A percentile compares a stretch with the other conserved stretches of the same genome.
These are phyloP conservation scores for Rasamsonia emersonii DNA, from an alignment of 2,329 filamentous ascomycete genomes.

Conservation along the genomic window DNA sequence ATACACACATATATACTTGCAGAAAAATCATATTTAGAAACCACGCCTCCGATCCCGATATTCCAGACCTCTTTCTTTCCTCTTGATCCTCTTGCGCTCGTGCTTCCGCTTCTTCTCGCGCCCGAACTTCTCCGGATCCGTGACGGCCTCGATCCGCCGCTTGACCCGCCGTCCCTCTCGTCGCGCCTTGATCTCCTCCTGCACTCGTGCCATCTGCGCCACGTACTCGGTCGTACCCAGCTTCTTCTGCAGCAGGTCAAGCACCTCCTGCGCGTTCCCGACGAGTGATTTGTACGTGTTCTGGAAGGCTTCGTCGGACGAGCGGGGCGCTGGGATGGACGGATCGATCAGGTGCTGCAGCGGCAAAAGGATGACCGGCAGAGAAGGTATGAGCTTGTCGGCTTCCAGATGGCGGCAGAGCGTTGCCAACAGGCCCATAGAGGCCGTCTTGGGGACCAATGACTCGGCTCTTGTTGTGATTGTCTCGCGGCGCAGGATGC, in stretches of 20 bases:
- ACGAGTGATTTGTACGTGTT: conserved; percentile 62
- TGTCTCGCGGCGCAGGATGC: conserved; percentile 68
- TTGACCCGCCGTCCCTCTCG: conserved; percentile 70
- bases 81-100: conserved; percentile 73
- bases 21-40: conserved; percentile 41
- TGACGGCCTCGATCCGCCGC: conserved; percentile 79
- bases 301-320: conserved; percentile 61
- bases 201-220: conserved; percentile 61
- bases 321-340: conserved; percentile 62
- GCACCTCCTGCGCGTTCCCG: conserved; percentile 63
- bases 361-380: conserved; percentile 57
- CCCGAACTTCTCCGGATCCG: conserved; percentile 68
- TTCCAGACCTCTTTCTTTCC: conserved; percentile 68
- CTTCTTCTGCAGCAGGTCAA: conserved; percentile 76
- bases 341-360: conserved; percentile 80
- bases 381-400: conserved; percentile 51
- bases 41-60: conserved; percentile 63
- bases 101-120: conserved; percentile 73
- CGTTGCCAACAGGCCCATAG: conserved; percentile 64
- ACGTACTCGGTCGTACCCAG: conserved; percentile 75
- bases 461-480: conserved; percentile 52
- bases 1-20: conserved; percentile 1
- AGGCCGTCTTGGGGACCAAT: conserved; percentile 65
- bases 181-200: conserved; percentile 61
- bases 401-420: conserved; percentile 55